phyloP scores from a whole-genome alignment of 2,329 filamentous ascomycete species.

The Paraphoma chrysanthemicola region DNA sequence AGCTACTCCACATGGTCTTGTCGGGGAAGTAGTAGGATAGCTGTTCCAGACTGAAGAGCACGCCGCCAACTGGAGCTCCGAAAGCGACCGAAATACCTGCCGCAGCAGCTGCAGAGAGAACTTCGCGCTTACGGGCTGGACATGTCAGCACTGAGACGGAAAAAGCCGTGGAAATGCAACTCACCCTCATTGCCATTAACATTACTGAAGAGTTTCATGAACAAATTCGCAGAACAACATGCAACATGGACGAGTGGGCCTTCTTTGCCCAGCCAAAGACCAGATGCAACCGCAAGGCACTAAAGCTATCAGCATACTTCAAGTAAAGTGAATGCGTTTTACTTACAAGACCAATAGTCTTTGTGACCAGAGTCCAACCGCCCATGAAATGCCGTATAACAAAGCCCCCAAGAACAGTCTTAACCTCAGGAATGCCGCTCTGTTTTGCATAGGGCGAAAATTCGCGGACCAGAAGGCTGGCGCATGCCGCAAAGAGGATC shows the following conservation, averaged over 20 bases:
- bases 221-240: slow-evolving; percentile 92
- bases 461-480: slow-evolving; percentile 79
- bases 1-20: slow-evolving; percentile 99
- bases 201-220: slow-evolving; percentile 85
- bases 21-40: slow-evolving; percentile 97
- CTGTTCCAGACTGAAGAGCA: slow-evolving; percentile 95
- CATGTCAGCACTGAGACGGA: slow-evolving; percentile 20
- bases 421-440: slow-evolving; percentile 97
- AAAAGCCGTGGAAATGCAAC: slow-evolving; percentile 9
- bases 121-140: slow-evolving; percentile 86
- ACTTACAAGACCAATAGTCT: slow-evolving; percentile 83
- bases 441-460: slow-evolving; percentile 91
- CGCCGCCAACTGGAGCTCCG: slow-evolving; percentile 90
- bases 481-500: slow-evolving; percentile 78
- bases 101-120: slow-evolving; percentile 89
- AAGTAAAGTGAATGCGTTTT: background rate
- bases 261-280: slow-evolving; percentile 97
- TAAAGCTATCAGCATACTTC: slow-evolving; percentile 50
- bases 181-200: slow-evolving; percentile 87
- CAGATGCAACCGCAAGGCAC: slow-evolving; percentile 90
- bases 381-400: slow-evolving; percentile 89
- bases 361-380: slow-evolving; percentile 85
- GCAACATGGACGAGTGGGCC: slow-evolving; percentile 94
- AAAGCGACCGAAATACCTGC: slow-evolving; percentile 94
- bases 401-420: slow-evolving; percentile 92